Evolutionary conservation across 1,284 basidiomycete genomes (phyloP).

Genomic region (Rhodotorula sp.): DNA sequence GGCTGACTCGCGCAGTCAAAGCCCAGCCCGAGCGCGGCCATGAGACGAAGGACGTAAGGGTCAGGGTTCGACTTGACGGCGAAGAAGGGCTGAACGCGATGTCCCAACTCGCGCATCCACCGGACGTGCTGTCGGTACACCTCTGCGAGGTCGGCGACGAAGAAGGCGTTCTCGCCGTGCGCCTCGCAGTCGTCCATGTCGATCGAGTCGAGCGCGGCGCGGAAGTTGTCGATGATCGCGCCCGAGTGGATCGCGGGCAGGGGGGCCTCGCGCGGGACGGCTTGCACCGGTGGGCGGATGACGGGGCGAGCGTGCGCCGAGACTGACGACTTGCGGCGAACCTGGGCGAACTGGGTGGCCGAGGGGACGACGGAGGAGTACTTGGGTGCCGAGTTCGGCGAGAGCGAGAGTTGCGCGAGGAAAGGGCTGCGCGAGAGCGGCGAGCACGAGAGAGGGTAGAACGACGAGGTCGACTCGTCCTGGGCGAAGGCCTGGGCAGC

Average conservation of each 20-base stretch:
- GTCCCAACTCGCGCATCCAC: conserved; percentile 72
- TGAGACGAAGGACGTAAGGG: conserved; percentile 83
- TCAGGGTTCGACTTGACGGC: conserved; percentile 98
- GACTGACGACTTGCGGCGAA: conserved; percentile 6
- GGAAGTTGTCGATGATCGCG: conserved; percentile 37
- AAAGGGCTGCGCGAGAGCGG: conserved; percentile 32
- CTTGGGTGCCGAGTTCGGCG: conserved; percentile 18
- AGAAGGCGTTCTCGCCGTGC: conserved; percentile 90
- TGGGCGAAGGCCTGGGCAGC: conserved; percentile 12
- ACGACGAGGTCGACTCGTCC: conserved; percentile 14
- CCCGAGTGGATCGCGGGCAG: conserved; percentile 37
- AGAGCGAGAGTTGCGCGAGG: conserved; percentile 27
- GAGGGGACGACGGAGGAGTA: conserved; percentile 16
- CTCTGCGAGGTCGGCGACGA: conserved; percentile 87
- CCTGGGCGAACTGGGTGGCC: conserved; percentile 3
- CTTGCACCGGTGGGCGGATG: neutral
- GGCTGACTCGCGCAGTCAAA: conserved; percentile 99
- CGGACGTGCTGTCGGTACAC: conserved; percentile 82
- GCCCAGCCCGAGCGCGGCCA: conserved; percentile 82
- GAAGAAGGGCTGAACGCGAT: conserved; percentile 88
- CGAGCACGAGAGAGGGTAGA: conserved; percentile 28
- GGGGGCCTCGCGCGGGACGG: conserved; percentile 8
- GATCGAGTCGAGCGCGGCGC: conserved; percentile 38
- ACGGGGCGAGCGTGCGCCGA: conserved; percentile 8
- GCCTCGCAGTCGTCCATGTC: conserved; percentile 52